These are phyloP conservation scores for Starmerella floris DNA, from an alignment of 805 yeast species.

Conservation along the genomic window DNA sequence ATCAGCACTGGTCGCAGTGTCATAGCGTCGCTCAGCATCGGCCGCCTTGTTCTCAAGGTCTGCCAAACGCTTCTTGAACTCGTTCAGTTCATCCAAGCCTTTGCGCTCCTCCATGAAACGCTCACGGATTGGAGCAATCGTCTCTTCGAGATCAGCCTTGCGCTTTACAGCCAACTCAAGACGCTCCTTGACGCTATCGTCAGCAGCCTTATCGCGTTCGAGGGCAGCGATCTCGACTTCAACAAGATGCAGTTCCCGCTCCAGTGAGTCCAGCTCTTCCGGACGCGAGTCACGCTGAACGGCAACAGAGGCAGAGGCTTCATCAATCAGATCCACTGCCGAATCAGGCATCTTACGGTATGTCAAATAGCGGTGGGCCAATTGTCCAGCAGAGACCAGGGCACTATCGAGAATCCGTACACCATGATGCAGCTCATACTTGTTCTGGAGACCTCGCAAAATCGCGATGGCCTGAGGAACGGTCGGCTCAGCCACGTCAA, in stretches of 20 bases:
- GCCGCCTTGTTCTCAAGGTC: conserved; percentile 84
- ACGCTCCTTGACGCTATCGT: conserved; percentile 71
- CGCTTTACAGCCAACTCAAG: conserved; percentile 63
- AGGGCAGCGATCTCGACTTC: conserved; percentile 95
- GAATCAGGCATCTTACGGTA: conserved; percentile 94
- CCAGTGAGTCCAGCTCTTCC: conserved; percentile 86
- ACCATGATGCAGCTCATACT: conserved; percentile 94
- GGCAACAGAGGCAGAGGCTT: conserved; percentile 92
- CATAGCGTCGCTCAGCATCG: conserved; percentile 96
- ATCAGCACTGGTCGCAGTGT: conserved; percentile 89
- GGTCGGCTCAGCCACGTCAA: conserved; percentile 90
- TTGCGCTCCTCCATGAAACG: conserved; percentile 75
- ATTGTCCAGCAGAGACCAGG: conserved; percentile 81
- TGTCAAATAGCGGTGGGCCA: conserved; percentile 87
- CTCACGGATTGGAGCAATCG: conserved; percentile 70
- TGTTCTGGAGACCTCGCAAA: conserved; percentile 87
- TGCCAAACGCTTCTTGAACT: conserved; percentile 79
- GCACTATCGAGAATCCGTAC: conserved; percentile 93
- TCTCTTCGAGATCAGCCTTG: conserved; percentile 74
- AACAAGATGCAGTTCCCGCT: conserved; percentile 77
- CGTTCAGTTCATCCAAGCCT: conserved; percentile 81
- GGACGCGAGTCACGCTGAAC: conserved; percentile 98
- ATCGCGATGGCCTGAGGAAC: conserved; percentile 89
- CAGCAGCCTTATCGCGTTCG: conserved; percentile 87
- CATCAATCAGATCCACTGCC: conserved; percentile 92